These are phyloP conservation scores for Guyanaporus albipodus DNA, from an alignment of 768 basidiomycete genomes.

Conservation along the genomic window DNA sequence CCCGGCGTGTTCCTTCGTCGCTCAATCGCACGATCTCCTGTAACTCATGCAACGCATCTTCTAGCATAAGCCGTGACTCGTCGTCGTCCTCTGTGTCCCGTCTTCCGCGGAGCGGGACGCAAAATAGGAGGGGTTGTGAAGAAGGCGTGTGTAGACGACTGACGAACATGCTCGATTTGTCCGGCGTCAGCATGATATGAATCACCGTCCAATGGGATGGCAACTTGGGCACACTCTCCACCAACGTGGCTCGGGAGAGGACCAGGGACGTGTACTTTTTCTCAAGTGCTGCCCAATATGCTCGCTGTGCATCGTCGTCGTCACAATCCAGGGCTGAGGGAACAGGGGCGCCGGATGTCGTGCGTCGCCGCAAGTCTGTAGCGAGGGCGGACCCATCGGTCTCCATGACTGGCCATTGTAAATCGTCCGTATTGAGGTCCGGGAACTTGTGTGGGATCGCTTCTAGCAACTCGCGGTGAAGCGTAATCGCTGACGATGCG, in stretches of 20 bases:
- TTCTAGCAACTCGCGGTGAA: slow-evolving; percentile 84
- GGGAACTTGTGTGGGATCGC: slow-evolving; percentile 70
- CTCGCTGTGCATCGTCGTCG: slow-evolving; percentile 36
- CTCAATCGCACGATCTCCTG: slow-evolving; percentile 75
- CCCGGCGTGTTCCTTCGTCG: slow-evolving; percentile 70
- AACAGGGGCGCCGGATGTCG: slow-evolving; percentile 14
- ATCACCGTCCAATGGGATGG: slow-evolving; percentile 82
- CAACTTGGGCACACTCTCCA: slow-evolving; percentile 43
- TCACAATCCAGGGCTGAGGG: slow-evolving; percentile 30
- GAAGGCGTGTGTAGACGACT: slow-evolving; percentile 65
- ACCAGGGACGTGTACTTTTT: slow-evolving; percentile 42
- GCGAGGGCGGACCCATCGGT: slow-evolving; percentile 42
- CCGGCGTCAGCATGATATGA: slow-evolving; percentile 78
- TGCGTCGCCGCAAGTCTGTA: slow-evolving; percentile 7
- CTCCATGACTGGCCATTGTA: slow-evolving; percentile 66
- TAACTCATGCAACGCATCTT: slow-evolving; percentile 70
- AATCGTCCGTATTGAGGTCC: slow-evolving; percentile 50
- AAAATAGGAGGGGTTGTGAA: slow-evolving; percentile 70
- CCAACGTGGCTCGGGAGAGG: slow-evolving; percentile 33
- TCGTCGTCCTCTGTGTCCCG: slow-evolving; percentile 73
- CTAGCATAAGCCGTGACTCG: slow-evolving; percentile 69
- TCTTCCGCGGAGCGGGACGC: slow-evolving; percentile 81
- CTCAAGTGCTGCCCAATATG: slow-evolving; percentile 62
- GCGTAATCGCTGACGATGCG: slow-evolving; percentile 66
- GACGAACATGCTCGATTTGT: slow-evolving; percentile 78